Evolutionary conservation across 2,329 filamentous ascomycete genomes (phyloP), one percentile per base, ranked within the genome.

Genomic region (Torrubiella hemipterigena): DNA sequence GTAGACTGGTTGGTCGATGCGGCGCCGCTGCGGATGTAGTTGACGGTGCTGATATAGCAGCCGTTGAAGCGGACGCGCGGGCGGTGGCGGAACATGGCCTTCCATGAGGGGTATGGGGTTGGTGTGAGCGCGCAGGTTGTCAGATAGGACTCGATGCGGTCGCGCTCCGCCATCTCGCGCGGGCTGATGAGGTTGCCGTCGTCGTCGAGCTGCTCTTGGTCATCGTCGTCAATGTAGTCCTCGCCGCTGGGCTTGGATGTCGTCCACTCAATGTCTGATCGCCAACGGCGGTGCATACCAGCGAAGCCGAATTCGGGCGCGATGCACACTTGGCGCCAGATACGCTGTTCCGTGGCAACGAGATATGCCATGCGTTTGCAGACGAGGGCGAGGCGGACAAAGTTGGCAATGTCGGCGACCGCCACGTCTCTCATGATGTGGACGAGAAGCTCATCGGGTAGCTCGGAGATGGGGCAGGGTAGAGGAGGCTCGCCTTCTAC

Each of bases 31-130:
- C 91, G 81, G 30, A 84, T 76, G 58, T 98, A 98, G 59, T 96
- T 96, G 36, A 94, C 86, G 0, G 89, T 96, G 54, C 77, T 84
- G 55, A 98, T 96, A 60, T 98, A 98, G 56, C 85, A 81, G 17
- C 91, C 91, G 47, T 91, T 91, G 65, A 93, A 98, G 35, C 91
- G 83, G 37, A 96, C 69, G 26, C 91, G 78, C 3, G 91, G 89
- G 11, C 86, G 80, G 5, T 65, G 63, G 23, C 81, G 82, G 60
- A 94, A 93, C 62, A 94, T 83, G 32, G 61, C 55, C 46, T 70
- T 60, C 72, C 73, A 79, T 3, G 69, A 56, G 4, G 55, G 47
- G 45, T 75, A 77, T 1, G 56, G 45, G 4, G 50, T 48, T 2
- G 56, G 55, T 15, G 64, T 51, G 19, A 73, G 54, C 3, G 56